A percentile compares a stretch with the other conserved stretches of the same genome.
These are phyloP conservation scores for Suillus variegatus DNA, from an alignment of 768 basidiomycete species.

Conservation along the genomic window DNA sequence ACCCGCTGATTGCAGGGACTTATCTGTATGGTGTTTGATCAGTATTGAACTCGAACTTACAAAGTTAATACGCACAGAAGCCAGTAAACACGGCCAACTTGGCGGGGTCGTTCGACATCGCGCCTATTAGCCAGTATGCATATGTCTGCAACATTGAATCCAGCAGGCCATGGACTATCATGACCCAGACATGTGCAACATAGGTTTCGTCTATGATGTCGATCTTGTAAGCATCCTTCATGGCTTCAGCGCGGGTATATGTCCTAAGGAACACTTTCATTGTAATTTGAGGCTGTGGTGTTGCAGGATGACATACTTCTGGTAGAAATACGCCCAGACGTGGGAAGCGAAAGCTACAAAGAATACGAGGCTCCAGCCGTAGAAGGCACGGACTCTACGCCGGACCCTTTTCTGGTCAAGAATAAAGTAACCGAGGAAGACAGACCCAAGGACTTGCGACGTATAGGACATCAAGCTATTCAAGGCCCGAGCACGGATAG, in stretches of 20 bases:
- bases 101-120: constrained; percentile 75
- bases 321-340: constrained; percentile 73
- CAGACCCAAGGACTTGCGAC: constrained; percentile 68
- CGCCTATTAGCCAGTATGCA: constrained; percentile 77
- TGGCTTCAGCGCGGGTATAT: constrained; percentile 56
- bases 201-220: constrained; percentile 60
- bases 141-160: constrained; percentile 82
- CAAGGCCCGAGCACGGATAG: constrained; percentile 68
- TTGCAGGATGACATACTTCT: constrained; percentile 43
- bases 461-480: constrained; percentile 77
- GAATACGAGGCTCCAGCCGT: constrained; percentile 63
- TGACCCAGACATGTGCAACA: constrained; percentile 53
- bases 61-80: constrained; percentile 55
- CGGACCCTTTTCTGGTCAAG: constrained; percentile 55
- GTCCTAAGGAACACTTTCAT: constrained; percentile 28
- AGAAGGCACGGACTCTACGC: constrained; percentile 65
- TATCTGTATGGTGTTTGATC: constrained; percentile 38
- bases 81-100: constrained; percentile 78
- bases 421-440: constrained; percentile 58
- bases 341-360: constrained; percentile 63
- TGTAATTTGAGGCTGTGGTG: not conserved
- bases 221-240: constrained; percentile 42
- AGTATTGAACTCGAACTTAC: not conserved
- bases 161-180: constrained; percentile 65
- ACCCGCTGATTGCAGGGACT: constrained; percentile 73